These are phyloP conservation scores for Yamadazyma kanchanaburiensis DNA, from an alignment of 1,139 yeast genomes.

Conservation along the genomic window DNA sequence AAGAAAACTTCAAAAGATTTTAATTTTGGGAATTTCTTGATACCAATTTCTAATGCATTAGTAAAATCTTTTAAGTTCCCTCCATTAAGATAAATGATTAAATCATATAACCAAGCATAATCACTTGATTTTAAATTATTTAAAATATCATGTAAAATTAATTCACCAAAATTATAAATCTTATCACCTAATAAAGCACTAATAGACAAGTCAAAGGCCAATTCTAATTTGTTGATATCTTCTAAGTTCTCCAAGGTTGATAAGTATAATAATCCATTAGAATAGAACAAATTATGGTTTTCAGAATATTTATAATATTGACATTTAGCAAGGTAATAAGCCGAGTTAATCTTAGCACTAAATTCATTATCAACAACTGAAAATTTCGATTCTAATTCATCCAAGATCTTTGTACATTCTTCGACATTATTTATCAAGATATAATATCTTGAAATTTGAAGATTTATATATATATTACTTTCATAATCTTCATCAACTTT, in stretches of 20 bases:
- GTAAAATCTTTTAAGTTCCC: conserved; percentile 73
- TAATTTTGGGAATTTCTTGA: conserved; percentile 55
- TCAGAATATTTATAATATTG: conserved; percentile 70
- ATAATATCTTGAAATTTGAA: conserved; percentile 75
- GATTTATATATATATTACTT: conserved; percentile 57
- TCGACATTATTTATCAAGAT: conserved; percentile 55
- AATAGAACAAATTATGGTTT: conserved; percentile 79
- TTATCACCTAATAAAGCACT: conserved; percentile 90
- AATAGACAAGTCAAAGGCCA: conserved; percentile 80
- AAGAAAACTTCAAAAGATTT: conserved; percentile 62
- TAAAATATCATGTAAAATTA: conserved; percentile 84
- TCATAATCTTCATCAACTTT: conserved; percentile 33
- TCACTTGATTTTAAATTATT: conserved; percentile 28
- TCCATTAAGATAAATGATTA: conserved; percentile 67
- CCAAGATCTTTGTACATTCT: conserved; percentile 69
- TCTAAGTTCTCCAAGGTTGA: conserved; percentile 45
- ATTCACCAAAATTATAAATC: conserved; percentile 94
- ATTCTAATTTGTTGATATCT: conserved; percentile 27
- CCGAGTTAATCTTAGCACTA: conserved; percentile 73
- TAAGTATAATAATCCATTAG: conserved; percentile 53
- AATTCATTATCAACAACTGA: conserved; percentile 38
- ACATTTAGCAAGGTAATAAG: conserved; percentile 78
- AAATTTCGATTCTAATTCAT: conserved; percentile 49
- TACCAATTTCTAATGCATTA: conserved; percentile 36
- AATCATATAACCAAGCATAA: conserved; percentile 70